Percentiles rank a stretch among this genome's conserved stretches.
phyloP scores from a whole-genome alignment of 805 yeast species.

The Lachancea mirantina region DNA sequence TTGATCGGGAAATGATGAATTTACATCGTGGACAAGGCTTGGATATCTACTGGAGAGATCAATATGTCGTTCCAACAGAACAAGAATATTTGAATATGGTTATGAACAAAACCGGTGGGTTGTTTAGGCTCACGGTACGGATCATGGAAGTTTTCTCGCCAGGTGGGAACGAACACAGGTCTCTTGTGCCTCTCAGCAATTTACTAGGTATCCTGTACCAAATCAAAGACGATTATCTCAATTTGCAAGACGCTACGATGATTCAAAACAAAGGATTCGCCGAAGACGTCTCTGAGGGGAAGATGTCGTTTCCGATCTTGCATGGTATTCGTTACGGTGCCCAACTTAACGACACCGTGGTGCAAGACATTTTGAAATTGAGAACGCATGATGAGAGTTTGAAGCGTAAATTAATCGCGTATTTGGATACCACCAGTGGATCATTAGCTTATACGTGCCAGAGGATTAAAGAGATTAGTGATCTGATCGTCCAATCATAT shows the following conservation, averaged over 20 bases:
- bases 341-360: constrained; percentile 31
- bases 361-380: constrained; percentile 45
- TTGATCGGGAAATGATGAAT: constrained; percentile 68
- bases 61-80: constrained; percentile 48
- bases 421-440: constrained; percentile 34
- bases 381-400: constrained; percentile 44
- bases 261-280: constrained; percentile 67
- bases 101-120: constrained; percentile 82
- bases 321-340: constrained; percentile 45
- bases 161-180: constrained; percentile 8
- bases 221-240: constrained; percentile 76
- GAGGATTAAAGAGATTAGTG: constrained; percentile 16
- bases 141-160: constrained; percentile 41
- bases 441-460: constrained; percentile 23
- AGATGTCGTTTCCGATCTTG: constrained; percentile 77
- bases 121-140: constrained; percentile 66
- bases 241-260: constrained; percentile 42
- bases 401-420: constrained; percentile 45
- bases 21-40: constrained; percentile 87
- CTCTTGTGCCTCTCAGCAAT: constrained; percentile 58
- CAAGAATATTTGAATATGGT: constrained; percentile 72
- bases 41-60: constrained; percentile 85
- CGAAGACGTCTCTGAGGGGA: constrained; percentile 87
- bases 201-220: constrained; percentile 79
- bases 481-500: constrained; percentile 16